phyloP scores from a whole-genome alignment of 805 yeast species.

The Nadsonia fulvescens region DNA sequence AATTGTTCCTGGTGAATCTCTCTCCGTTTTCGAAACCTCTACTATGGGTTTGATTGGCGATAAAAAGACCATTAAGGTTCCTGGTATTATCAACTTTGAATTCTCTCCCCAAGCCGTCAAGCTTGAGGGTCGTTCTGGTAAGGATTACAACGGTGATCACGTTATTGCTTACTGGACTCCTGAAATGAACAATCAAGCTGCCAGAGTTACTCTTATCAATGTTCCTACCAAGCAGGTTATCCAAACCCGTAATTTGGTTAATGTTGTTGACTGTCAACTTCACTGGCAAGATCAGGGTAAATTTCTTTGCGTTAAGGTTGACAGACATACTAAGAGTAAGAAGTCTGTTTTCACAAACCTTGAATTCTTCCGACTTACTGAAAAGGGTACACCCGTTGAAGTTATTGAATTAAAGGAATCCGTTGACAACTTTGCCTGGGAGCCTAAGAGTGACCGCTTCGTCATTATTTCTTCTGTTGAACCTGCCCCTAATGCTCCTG shows the following conservation, averaged over 20 bases:
- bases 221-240: conserved; percentile 67
- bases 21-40: conserved; percentile 74
- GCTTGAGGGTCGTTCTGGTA: conserved; percentile 37
- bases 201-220: conserved; percentile 81
- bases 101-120: conserved; percentile 83
- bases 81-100: conserved; percentile 77
- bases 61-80: conserved; percentile 66
- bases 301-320: conserved; percentile 81
- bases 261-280: conserved; percentile 76
- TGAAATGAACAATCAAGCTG: conserved; percentile 79
- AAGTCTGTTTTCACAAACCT: conserved; percentile 82
- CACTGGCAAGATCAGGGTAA: conserved; percentile 88
- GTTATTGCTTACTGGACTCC: conserved; percentile 92
- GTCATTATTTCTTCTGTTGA: conserved; percentile 53
- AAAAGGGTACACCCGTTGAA: conserved; percentile 86
- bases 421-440: conserved; percentile 85
- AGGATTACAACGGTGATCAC: conserved; percentile 27
- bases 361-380: conserved; percentile 76
- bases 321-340: conserved; percentile 89
- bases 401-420: conserved; percentile 84
- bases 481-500: conserved; percentile 10
- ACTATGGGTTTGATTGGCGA: conserved; percentile 70
- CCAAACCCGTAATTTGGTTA: conserved; percentile 86
- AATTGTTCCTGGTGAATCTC: conserved; percentile 71
- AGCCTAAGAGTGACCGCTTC: conserved; percentile 80